Conservation (phyloP, 2,329 filamentous ascomycete species). For the Aspergillus sp. region DNA sequence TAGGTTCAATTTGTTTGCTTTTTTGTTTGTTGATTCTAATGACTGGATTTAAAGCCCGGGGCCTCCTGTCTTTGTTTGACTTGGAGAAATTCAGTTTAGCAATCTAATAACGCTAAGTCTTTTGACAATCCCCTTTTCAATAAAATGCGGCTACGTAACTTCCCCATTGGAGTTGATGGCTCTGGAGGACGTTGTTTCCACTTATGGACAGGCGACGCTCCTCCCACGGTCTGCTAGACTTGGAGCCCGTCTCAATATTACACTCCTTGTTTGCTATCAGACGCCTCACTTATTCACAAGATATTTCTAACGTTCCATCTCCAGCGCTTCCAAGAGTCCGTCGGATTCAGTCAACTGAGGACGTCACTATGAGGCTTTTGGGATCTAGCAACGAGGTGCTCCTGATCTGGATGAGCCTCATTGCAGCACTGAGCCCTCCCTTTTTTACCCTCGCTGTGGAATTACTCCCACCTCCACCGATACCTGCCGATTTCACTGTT, state of each 20-base stretch:
- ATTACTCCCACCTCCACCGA: slow-evolving; percentile 3
- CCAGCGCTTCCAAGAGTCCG: background rate
- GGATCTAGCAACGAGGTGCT: background rate
- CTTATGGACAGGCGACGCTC: background rate
- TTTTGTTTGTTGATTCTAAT: background rate
- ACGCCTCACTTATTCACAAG: background rate
- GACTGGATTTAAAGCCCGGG: background rate
- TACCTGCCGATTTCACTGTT: slow-evolving; percentile 1
- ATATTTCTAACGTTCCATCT: slow-evolving; percentile 4
- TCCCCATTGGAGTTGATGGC: background rate
- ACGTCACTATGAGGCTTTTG: background rate
- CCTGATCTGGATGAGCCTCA: background rate
- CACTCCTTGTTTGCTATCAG: background rate
- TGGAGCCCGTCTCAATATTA: background rate
- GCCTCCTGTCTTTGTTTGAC: background rate
- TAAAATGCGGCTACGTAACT: background rate
- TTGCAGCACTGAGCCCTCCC: background rate
- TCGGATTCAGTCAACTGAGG: background rate
- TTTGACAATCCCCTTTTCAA: background rate
- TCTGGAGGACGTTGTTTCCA: background rate
- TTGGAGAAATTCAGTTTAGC: background rate
- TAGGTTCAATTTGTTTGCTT: background rate
- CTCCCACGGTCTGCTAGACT: background rate
- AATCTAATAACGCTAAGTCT: background rate
- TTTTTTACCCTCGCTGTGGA: background rate